phyloP scores from a whole-genome alignment of 768 basidiomycete species.

The Kwoniella mangroviensis region DNA sequence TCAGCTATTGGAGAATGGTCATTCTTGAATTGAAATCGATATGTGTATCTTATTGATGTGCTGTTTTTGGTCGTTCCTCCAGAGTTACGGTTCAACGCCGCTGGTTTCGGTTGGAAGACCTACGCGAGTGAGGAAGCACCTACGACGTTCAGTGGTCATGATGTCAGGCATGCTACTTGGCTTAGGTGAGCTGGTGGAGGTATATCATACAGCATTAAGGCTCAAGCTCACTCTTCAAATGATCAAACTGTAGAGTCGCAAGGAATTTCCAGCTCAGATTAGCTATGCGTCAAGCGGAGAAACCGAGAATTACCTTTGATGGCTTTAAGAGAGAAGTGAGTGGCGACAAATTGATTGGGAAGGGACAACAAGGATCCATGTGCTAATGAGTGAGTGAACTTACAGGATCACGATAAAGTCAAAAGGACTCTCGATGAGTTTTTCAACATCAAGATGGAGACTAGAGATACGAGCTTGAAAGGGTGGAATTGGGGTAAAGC shows the following conservation, averaged over 20 bases:
- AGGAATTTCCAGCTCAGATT: constrained; percentile 87
- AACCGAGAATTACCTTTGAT: constrained; percentile 81
- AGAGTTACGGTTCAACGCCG: constrained; percentile 76
- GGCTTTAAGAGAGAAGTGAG: constrained; percentile 88
- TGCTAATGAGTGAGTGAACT: not conserved
- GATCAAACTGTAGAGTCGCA: constrained; percentile 65
- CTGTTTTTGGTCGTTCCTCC: not conserved
- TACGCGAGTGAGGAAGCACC: constrained; percentile 68
- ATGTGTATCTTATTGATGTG: not conserved
- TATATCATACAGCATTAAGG: not conserved
- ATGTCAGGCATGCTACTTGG: constrained; percentile 48
- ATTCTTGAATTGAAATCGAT: too few species aligned
- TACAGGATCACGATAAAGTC: constrained; percentile 88
- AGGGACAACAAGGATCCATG: not conserved
- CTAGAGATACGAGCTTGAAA: constrained; percentile 82
- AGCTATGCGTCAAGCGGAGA: constrained; percentile 69
- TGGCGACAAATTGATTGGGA: constrained; percentile 9
- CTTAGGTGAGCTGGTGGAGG: constrained; percentile 36
- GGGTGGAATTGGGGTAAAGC: constrained; percentile 99
- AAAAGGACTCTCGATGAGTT: constrained; percentile 79
- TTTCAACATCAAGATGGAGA: constrained; percentile 82
- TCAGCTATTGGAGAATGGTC: too few species aligned
- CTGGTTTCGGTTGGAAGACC: constrained; percentile 90
- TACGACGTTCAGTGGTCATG: constrained; percentile 37
- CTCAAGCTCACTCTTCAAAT: not conserved